Evolutionary conservation across 73 alveolate species (phyloP).

Genomic region (Durusdinium trenchii): DNA sequence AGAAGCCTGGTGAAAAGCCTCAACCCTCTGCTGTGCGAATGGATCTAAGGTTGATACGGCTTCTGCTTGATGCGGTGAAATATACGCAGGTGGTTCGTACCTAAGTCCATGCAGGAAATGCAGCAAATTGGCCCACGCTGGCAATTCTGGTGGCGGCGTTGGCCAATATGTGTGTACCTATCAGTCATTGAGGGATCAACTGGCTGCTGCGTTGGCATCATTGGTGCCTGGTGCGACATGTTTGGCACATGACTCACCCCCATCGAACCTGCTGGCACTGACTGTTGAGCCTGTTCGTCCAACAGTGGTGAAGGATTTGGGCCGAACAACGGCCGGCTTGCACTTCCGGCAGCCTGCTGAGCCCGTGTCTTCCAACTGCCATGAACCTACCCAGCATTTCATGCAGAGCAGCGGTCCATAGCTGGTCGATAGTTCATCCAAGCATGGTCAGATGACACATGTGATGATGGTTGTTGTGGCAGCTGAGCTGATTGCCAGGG

Average conservation of each 20-base stretch:
- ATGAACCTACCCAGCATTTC: no score
- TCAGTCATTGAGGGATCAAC: no score
- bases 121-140: neutral
- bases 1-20: neutral
- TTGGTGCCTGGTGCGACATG: neutral
- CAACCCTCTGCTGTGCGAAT: neutral
- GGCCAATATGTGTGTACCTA: neutral
- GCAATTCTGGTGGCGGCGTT: neutral
- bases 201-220: neutral
- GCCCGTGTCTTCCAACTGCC: no score
- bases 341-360: no score
- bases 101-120: neutral
- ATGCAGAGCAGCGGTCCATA: no score
- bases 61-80: neutral
- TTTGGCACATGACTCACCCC: neutral
- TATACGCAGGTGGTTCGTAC: neutral
- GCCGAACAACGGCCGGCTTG: no score
- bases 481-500: no score
- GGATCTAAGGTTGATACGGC: neutral
- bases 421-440: neutral
- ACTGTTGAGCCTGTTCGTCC: neutral
- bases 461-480: neutral
- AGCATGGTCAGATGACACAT: neutral
- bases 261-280: neutral
- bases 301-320: neutral